phyloP scores from a whole-genome alignment of 2,329 filamentous ascomycete species.

The Cladophialophora exuberans region DNA sequence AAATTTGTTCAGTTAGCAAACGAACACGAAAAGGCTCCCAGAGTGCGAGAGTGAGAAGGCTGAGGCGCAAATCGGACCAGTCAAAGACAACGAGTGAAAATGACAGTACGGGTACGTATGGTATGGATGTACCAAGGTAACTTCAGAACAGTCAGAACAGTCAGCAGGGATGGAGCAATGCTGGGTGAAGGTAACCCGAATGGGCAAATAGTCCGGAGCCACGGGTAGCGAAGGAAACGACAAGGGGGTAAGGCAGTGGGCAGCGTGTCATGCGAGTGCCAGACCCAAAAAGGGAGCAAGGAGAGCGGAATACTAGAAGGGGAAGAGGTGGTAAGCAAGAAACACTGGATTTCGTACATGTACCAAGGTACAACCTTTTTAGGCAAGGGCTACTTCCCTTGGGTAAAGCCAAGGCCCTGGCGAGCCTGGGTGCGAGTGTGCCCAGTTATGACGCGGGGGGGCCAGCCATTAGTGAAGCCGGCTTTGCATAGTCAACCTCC shows the following conservation, averaged over 20 bases:
- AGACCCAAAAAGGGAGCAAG: too few relatives aligned
- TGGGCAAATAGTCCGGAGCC: slow-evolving; percentile 16
- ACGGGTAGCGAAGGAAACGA: slow-evolving; percentile 5
- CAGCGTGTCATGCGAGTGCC: too few relatives aligned
- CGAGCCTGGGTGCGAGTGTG: too few relatives aligned
- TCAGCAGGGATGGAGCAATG: slow-evolving; percentile 4
- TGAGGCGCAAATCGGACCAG: too few relatives aligned
- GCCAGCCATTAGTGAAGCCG: too few relatives aligned
- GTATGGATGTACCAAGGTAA: background rate
- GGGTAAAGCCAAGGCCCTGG: too few relatives aligned
- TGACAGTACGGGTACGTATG: background rate
- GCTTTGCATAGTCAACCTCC: background rate
- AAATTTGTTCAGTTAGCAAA: too few relatives aligned
- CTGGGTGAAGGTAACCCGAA: slow-evolving; percentile 7
- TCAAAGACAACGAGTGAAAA: too few relatives aligned
- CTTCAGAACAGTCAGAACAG: slow-evolving; percentile 14
- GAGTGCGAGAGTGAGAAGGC: too few relatives aligned
- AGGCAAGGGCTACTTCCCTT: too few relatives aligned
- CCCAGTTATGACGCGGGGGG: too few relatives aligned
- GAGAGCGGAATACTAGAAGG: background rate
- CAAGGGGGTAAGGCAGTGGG: background rate
- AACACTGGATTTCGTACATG: background rate
- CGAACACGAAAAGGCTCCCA: too few relatives aligned
- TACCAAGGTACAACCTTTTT: background rate
- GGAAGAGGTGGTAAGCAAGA: slow-evolving; percentile 22